Evolutionary conservation across 73 alveolate genomes (phyloP), one percentile per base, ranked within the genome.

Genomic region (Diophrys appendiculata): DNA sequence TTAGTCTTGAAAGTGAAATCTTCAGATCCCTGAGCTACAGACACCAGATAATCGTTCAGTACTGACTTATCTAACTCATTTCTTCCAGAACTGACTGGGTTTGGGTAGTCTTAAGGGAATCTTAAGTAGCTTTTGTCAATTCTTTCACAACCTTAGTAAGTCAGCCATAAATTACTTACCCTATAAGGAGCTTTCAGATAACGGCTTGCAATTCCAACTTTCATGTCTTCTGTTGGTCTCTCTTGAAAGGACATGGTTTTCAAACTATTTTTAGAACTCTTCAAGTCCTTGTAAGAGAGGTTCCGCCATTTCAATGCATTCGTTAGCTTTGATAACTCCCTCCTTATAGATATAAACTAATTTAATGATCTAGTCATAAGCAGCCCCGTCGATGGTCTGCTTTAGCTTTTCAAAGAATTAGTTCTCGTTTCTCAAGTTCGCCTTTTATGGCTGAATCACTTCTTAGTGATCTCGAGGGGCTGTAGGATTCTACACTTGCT

Each of bases 21-120:
- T 54, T 83, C 91, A 0, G 86, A 75, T 1, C 91, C 91, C 23
- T 56, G 33, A 22, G 91, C 82, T 27, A 83, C 72, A 43, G 77
- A 31, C 32, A 69, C 71, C 68, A 14, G 76, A 13, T 75, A 71
- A 28, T 83, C 91, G 68, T 83, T 83, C 65, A 83, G 73, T 24
- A 75, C 29, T 2, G 33, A 81, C 24, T 74, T 43, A 72, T 68
- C 69, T 3, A 82, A 53, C 30, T 28, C 69, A 18, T 14, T 29
- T 24, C 86, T 52, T 29, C 86, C 91, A 2, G 33, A 8, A 60
- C 85, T 74, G 28, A 83, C 33, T 2, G 91, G 86, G 28, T 29
- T 65, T 0, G 83, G 85, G 82, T 73, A 83, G 33, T 65, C 81
- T 0, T 13, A 30, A 22, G 81, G 81, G 77, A 83, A 35, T 35